Evolutionary conservation across 805 yeast genomes (phyloP).

Genomic region (Yamadazyma ubonensis): DNA sequence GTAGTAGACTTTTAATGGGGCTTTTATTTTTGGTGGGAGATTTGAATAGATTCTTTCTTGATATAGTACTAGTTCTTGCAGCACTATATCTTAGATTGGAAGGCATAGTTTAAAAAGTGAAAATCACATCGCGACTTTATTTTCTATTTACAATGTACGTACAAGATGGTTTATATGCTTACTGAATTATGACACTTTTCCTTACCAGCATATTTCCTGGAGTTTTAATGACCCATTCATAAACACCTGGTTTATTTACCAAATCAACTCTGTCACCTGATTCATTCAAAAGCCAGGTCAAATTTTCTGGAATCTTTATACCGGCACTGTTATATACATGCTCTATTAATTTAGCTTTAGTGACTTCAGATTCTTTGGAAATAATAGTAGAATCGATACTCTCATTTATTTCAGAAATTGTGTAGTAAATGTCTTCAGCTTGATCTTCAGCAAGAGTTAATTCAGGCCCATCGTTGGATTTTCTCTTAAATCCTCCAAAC

Average conservation of each 20-base stretch:
- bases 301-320: constrained; percentile 25
- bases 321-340: constrained; percentile 32
- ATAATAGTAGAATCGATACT: constrained; percentile 26
- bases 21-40: constrained; percentile 27
- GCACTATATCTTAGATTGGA: constrained; percentile 35
- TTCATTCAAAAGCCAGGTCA: constrained; percentile 18
- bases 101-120: constrained; percentile 15
- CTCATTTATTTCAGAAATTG: constrained; percentile 32
- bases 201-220: constrained; percentile 24
- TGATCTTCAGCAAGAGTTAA: constrained; percentile 11
- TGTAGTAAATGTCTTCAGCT: constrained; percentile 18
- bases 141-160: constrained; percentile 9
- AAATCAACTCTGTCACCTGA: constrained; percentile 8
- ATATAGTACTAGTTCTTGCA: constrained; percentile 37
- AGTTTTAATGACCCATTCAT: constrained; percentile 25
- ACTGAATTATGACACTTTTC: constrained; percentile 4
- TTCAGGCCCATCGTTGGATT: not conserved
- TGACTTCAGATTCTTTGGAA: constrained; percentile 12
- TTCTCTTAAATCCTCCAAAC: constrained; percentile 28
- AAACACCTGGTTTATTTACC: constrained; percentile 27
- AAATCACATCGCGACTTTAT: constrained; percentile 3
- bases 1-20: constrained; percentile 24
- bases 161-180: not conserved
- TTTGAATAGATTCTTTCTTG: constrained; percentile 19
- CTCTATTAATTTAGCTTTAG: constrained; percentile 24